Conservation (phyloP, 805 yeast species). For the Candida sanyiensis region DNA sequence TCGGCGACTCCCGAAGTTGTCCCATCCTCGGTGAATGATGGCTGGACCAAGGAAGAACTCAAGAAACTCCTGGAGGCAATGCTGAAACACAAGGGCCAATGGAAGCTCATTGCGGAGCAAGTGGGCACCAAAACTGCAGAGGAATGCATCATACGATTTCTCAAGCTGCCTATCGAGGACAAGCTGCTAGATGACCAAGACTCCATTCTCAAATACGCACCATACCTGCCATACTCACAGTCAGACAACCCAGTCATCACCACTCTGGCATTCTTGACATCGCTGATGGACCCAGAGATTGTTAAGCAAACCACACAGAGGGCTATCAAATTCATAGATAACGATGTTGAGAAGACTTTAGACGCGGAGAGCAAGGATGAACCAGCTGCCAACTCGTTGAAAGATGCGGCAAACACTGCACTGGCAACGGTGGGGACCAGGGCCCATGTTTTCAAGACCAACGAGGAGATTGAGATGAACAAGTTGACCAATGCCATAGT, state of each 20-base stretch:
- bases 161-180: slow-evolving; percentile 80
- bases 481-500: slow-evolving; percentile 51
- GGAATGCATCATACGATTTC: slow-evolving; percentile 73
- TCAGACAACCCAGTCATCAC: slow-evolving; percentile 92
- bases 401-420: slow-evolving; percentile 63
- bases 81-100: slow-evolving; percentile 59
- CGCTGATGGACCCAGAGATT: slow-evolving; percentile 78
- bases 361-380: slow-evolving; percentile 19
- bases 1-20: slow-evolving; percentile 4
- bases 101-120: slow-evolving; percentile 68
- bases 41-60: slow-evolving; percentile 68
- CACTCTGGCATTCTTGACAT: slow-evolving; percentile 82
- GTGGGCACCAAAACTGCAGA: slow-evolving; percentile 69
- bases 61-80: slow-evolving; percentile 57
- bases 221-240: slow-evolving; percentile 78
- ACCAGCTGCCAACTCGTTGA: slow-evolving; percentile 26
- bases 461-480: slow-evolving; percentile 75
- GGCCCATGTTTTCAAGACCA: slow-evolving; percentile 71
- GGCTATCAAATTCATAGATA: slow-evolving; percentile 39
- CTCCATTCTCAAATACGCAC: slow-evolving; percentile 76
- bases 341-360: slow-evolving; percentile 17
- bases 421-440: slow-evolving; percentile 75
- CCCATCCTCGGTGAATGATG: slow-evolving; percentile 31
- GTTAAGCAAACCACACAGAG: slow-evolving; percentile 75
- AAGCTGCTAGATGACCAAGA: slow-evolving; percentile 47